These are phyloP conservation scores for Tieghemostelium lacteum DNA, from an alignment of 78 protist species.

Conservation along the genomic window DNA sequence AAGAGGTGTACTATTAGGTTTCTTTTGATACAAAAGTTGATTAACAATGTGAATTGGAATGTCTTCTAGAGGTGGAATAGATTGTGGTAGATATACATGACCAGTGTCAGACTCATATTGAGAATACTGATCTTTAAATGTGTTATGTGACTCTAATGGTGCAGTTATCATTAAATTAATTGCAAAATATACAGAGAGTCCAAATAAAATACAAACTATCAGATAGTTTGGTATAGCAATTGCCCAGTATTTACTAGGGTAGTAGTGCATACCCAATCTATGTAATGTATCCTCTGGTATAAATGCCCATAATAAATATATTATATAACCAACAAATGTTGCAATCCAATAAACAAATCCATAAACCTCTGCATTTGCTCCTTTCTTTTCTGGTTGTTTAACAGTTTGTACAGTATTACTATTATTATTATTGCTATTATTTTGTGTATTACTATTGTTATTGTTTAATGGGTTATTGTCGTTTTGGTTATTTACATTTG, in stretches of 20 bases:
- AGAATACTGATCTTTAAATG: slow-evolving; percentile 43
- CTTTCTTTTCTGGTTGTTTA: slow-evolving; percentile 4
- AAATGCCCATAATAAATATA: slow-evolving; percentile 74
- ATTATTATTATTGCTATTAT: not conserved
- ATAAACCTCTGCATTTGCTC: slow-evolving; percentile 74
- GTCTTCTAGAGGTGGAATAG: slow-evolving; percentile 69
- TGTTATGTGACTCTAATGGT: slow-evolving; percentile 74
- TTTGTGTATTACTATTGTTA: not conserved
- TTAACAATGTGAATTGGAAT: slow-evolving; percentile 43
- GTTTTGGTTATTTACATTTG: too few species aligned
- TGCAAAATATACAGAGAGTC: slow-evolving; percentile 36
- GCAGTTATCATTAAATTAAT: slow-evolving; percentile 58
- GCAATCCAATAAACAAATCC: slow-evolving; percentile 81
- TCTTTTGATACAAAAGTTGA: slow-evolving; percentile 22
- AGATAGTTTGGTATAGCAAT: slow-evolving; percentile 68
- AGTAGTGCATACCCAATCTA: slow-evolving; percentile 59
- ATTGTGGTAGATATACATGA: slow-evolving; percentile 23
- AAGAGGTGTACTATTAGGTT: not conserved
- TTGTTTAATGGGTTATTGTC: not conserved
- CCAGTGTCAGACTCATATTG: slow-evolving; percentile 25
- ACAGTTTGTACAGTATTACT: not conserved
- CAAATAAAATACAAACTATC: slow-evolving; percentile 48
- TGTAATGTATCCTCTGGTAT: slow-evolving; percentile 48
- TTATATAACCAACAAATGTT: slow-evolving; percentile 62
- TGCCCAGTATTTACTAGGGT: slow-evolving; percentile 78